Base-by-base conservation (phyloP, 1,284 basidiomycete species). In the Rhodotorula sp. region DNA sequence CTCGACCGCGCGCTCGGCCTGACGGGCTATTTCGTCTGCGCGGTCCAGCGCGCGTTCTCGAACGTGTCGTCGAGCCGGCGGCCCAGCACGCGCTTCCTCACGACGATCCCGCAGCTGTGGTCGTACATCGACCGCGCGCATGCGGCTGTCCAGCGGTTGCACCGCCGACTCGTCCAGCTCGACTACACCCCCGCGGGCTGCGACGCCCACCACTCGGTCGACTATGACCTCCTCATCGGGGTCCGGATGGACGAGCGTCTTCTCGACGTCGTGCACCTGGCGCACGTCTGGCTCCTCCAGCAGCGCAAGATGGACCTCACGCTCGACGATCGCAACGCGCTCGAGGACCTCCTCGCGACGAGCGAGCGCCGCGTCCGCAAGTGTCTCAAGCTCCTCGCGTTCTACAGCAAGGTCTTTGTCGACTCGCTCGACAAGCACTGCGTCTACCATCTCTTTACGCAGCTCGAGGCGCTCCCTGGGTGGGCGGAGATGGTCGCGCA, bases 221-320 rank as follows among this genome's bases (percentile, higher is more conserved):
- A 74, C 44, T 71, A 72, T 60, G 75, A 76, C 48, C 66, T 74
- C 4, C 61, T 76, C n/a, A 74, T 76, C 64, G 63, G 58, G 32
- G 70, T 76, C 12, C 63, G 75, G 3, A 70, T 76, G 70, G 72
- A 72, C 57, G 67, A 67, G 57, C 53, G 70, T 50, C 46, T 76
- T 8, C 66, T 76, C 63, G 75, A 76, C 53, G 54, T 76, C 61
- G 59, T 76, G 22, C 73, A 76, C 55, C 64, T 76, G 41, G 58
- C 68, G 37, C 69, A 76, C 54, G 69, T 69, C 12, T 75, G 70
- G 59, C 61, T 75, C 17, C 51, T 48, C 19, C 50, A 53, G 27
- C 58, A 66, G 55, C 61, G 65, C 13, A 37, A 50, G 48, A 13
- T 27, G 22, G 46, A 29, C 10, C 46, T 71, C 22, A 36, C 56